phyloP scores from a whole-genome alignment of 1,284 basidiomycete species.

The Lignosus rhinocerotis region DNA sequence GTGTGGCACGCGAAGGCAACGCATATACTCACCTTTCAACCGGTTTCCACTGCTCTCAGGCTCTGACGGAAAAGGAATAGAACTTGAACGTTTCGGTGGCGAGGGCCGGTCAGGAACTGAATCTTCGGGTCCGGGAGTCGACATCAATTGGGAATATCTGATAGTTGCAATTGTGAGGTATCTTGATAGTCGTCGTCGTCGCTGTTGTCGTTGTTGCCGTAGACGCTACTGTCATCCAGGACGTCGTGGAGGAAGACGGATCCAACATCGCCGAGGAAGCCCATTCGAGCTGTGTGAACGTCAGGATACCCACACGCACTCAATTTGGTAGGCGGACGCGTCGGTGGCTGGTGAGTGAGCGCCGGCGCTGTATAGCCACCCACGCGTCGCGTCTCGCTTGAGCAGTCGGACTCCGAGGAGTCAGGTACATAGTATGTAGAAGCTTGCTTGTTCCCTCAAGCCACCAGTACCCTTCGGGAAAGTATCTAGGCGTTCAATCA shows the following conservation, averaged over 20 bases:
- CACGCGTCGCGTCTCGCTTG: background rate
- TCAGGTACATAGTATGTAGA: too few relatives aligned
- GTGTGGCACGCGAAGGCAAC: background rate
- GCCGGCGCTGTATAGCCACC: background rate
- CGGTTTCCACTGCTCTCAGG: background rate
- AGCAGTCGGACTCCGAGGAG: too few relatives aligned
- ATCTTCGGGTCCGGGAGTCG: background rate
- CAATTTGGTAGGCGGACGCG: constrained; percentile 15
- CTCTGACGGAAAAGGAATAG: constrained; percentile 19
- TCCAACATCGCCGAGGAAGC: background rate
- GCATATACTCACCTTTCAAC: constrained; percentile 13
- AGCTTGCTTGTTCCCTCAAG: too few relatives aligned
- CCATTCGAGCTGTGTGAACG: background rate
- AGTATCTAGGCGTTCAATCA: too few relatives aligned
- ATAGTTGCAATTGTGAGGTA: background rate
- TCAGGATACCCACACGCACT: constrained; percentile 14
- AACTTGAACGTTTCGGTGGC: constrained; percentile 12
- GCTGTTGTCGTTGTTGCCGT: background rate
- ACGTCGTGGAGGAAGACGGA: background rate
- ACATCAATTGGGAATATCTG: constrained; percentile 1
- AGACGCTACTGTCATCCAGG: background rate
- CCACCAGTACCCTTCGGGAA: too few relatives aligned
- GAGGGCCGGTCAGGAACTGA: background rate
- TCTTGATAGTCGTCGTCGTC: background rate
- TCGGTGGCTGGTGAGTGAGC: constrained; percentile 7